Evolutionary conservation across 306 rosid species (phyloP).

Genomic region (Alnus rubra): DNA sequence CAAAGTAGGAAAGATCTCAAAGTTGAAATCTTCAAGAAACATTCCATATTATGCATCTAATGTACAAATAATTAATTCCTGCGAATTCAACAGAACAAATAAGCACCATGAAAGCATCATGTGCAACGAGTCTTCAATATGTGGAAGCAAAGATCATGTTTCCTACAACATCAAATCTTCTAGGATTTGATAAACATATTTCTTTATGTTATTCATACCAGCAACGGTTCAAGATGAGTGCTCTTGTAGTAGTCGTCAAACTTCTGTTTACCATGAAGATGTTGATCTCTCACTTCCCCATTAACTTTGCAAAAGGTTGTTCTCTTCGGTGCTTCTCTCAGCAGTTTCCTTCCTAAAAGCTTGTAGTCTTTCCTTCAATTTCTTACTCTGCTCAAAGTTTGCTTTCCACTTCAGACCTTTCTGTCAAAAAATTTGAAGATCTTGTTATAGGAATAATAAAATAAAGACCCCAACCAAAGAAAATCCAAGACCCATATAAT

Average conservation of each 20-base stretch:
- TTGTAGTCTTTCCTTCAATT: constrained; percentile 63
- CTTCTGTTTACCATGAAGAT: not conserved
- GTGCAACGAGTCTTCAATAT: not conserved
- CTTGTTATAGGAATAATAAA: not conserved
- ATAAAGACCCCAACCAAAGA: constrained; percentile 9
- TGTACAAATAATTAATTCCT: not conserved
- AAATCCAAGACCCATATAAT: not conserved
- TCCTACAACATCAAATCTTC: not conserved
- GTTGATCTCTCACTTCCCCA: not conserved
- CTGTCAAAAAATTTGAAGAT: constrained; percentile 38
- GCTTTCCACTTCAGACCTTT: constrained; percentile 95
- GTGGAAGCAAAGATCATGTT: not conserved
- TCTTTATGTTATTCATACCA: too few species aligned
- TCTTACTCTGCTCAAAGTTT: constrained; percentile 88
- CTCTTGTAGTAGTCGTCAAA: too few species aligned
- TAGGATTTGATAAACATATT: too few species aligned
- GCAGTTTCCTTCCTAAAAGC: constrained; percentile 70
- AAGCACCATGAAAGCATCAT: not conserved
- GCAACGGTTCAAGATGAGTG: too few species aligned
- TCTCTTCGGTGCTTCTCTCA: constrained; percentile 43
- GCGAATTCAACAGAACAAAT: not conserved
- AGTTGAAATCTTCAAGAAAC: not conserved
- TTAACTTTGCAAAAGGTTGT: constrained; percentile 21
- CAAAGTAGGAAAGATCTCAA: not conserved
- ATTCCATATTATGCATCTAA: not conserved